Base-by-base conservation (phyloP, 2,329 filamentous ascomycete genomes). In the Raffaelea arxii region DNA sequence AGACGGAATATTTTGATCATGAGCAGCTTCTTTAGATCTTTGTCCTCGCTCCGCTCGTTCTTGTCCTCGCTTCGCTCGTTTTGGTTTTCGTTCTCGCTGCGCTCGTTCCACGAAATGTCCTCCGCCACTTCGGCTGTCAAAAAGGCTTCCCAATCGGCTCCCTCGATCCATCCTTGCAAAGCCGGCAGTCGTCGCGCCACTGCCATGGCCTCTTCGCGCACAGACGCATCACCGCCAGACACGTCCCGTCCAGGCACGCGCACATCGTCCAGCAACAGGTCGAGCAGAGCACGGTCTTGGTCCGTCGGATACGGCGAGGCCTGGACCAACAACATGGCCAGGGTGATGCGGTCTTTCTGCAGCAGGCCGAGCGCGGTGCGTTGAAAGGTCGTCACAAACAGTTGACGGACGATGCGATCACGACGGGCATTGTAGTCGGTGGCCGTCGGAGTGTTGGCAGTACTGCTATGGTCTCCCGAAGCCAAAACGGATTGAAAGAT, bases 261-360 rank as follows among this genome's bases (percentile, higher is more conserved):
- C 35, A 30, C 24, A 43, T 83, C 77, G 58, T 95, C 90, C 4
- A 98, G 75, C 37, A 98, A 82, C 25, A 80, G 73, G 58, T 98
- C 94, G 53, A 98, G 84, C 50, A 95, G 72, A 12, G 75, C 74
- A 71, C 90, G 92, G 63, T 98, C 88, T 71, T 90, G 92, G 63
- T 98, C 88, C 85, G 97, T 95, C 57, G 86, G 80, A 69, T 91
- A 95, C 1, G 92, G 92, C n/a, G 91, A 86, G 5, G 91, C 92
- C 65, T 97, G 92, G 6, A 90, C 89, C 39, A 98, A 80, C 44
- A 98, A 79, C 77, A 98, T 91, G 25, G 90, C 94, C 41, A 98
- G 77, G 0, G 91, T 95, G 54, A 98, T 84, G 41, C 88, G 83
- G 60, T 98, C 92, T 63, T 90, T 95, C 60, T 98, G 92, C 50